Evolutionary conservation across 2,329 filamentous ascomycete species (phyloP).

Genomic region (Epichloe sibirici): DNA sequence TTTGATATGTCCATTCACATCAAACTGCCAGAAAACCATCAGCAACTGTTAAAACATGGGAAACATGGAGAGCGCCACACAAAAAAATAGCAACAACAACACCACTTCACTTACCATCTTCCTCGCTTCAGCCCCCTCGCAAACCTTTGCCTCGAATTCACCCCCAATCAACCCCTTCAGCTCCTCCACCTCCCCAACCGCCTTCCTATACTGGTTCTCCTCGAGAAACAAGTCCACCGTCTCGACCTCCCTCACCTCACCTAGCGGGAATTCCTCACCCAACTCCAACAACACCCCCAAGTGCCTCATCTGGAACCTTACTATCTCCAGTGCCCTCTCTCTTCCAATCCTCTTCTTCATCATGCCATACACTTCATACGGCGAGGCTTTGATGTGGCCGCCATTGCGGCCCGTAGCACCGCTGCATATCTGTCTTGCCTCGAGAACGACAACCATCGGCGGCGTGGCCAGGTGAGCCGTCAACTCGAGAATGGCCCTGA

Average conservation of each 20-base stretch:
- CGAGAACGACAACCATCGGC: constrained; percentile 31
- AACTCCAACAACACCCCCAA: constrained; percentile 27
- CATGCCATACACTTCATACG: constrained; percentile 28
- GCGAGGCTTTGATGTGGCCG: constrained; percentile 35
- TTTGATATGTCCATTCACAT: constrained; percentile 20
- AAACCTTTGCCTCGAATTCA: constrained; percentile 21
- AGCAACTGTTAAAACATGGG: background rate
- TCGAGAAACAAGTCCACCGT: constrained; percentile 35
- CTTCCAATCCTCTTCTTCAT: constrained; percentile 19
- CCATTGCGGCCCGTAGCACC: constrained; percentile 44
- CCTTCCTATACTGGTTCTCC: constrained; percentile 20
- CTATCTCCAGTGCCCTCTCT: constrained; percentile 26
- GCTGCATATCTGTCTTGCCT: constrained; percentile 35
- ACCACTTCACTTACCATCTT: constrained; percentile 12
- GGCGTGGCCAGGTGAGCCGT: constrained; percentile 3
- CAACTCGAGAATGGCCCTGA: constrained; percentile 17
- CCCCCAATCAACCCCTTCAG: constrained; percentile 26
- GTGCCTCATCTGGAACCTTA: constrained; percentile 32
- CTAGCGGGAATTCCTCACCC: constrained; percentile 21
- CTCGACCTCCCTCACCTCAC: constrained; percentile 32
- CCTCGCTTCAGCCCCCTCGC: constrained; percentile 21
- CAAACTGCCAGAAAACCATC: constrained; percentile 18
- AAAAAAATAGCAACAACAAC: too few relatives aligned
- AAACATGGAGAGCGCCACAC: too few relatives aligned
- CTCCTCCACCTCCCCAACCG: constrained; percentile 19